Percentiles rank a stretch among this genome's conserved stretches.
These are phyloP conservation scores for Citrus medica DNA, from an alignment of 345 rosid species.

Conservation along the genomic window DNA sequence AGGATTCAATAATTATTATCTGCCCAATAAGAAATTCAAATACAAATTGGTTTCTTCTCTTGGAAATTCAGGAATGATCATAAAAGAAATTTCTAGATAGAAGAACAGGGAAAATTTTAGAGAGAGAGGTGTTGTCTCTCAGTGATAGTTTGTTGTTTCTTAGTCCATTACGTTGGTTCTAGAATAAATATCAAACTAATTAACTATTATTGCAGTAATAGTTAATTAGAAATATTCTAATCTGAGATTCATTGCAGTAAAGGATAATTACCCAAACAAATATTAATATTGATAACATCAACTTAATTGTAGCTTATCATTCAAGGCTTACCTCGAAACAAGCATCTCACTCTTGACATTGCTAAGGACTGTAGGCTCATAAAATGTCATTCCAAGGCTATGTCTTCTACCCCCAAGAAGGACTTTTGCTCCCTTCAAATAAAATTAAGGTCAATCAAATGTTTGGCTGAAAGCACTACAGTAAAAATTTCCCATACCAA, in stretches of 20 bases:
- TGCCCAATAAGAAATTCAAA: background rate
- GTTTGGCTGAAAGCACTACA: background rate
- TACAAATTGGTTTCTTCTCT: background rate
- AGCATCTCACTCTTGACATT: conserved; percentile 69
- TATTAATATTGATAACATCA: too few relatives aligned
- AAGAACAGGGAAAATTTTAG: background rate
- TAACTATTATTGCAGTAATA: background rate
- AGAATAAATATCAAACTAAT: background rate
- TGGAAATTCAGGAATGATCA: background rate
- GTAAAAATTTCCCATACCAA: background rate
- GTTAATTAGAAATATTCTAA: background rate
- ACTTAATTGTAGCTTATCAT: background rate
- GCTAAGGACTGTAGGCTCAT: conserved; percentile 85
- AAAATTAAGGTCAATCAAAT: conserved; percentile 8
- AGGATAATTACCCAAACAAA: background rate
- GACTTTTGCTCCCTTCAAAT: conserved; percentile 82
- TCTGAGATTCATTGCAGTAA: background rate
- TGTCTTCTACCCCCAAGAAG: conserved; percentile 91
- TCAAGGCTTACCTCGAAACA: conserved; percentile 57
- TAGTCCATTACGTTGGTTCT: background rate
- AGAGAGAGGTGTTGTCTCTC: background rate
- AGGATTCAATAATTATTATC: background rate
- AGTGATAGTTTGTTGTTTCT: background rate
- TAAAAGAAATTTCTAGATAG: background rate
- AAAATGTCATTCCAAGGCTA: conserved; percentile 88